Conservation (phyloP, 768 basidiomycete genomes). For the Hygrophoropsis aurantiaca region DNA sequence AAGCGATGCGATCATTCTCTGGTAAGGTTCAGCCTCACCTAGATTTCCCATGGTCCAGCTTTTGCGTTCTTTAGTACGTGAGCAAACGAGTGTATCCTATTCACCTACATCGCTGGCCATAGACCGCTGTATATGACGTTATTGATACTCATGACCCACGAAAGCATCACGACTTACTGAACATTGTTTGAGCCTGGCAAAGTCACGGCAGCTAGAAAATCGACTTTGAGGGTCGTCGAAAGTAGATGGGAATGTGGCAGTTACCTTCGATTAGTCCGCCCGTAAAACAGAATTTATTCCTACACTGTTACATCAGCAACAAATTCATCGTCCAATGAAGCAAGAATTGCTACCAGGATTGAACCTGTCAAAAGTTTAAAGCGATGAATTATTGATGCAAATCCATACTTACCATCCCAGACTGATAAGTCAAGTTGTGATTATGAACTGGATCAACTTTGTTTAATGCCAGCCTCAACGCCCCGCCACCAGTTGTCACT, state of each 20-base stretch:
- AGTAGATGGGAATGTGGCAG: neutral
- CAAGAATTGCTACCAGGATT: conserved; percentile 23
- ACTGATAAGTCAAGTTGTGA: conserved; percentile 48
- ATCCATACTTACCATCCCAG: conserved; percentile 33
- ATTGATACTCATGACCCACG: conserved; percentile 5
- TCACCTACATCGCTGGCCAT: conserved; percentile 48
- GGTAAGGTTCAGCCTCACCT: conserved; percentile 9
- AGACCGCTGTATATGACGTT: conserved; percentile 32
- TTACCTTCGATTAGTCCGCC: conserved; percentile 65
- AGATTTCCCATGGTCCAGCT: conserved; percentile 59
- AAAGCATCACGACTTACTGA: conserved; percentile 17
- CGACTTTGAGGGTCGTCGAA: conserved; percentile 7
- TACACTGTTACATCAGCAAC: conserved; percentile 4
- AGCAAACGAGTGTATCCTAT: neutral
- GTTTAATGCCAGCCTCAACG: conserved; percentile 48
- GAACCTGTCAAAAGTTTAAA: conserved; percentile 18
- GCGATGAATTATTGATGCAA: conserved; percentile 25
- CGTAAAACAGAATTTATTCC: conserved; percentile 81
- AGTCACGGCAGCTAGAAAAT: conserved; percentile 31
- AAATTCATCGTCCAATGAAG: neutral
- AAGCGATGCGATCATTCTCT: neutral
- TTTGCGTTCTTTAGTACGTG: conserved; percentile 11
- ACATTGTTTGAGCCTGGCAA: conserved; percentile 44
- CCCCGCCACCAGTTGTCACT: conserved; percentile 52
- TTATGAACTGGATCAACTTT: conserved; percentile 40